phyloP scores from a whole-genome alignment of 1,284 basidiomycete genomes.

The Rhodotorula sp. region DNA sequence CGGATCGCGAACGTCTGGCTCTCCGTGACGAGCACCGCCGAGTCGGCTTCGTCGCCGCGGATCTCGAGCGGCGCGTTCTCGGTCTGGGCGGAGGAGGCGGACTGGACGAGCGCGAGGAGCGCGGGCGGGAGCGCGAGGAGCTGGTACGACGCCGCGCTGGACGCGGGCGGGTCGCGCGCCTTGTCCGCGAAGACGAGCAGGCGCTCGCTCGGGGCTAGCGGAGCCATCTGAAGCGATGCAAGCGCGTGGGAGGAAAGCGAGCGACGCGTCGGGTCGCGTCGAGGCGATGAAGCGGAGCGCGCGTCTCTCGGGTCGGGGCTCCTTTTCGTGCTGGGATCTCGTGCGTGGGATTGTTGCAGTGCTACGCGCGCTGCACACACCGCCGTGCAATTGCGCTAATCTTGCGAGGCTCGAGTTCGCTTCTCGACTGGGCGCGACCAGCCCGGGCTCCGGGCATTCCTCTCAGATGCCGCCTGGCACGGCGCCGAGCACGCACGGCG shows the following conservation, averaged over 20 bases:
- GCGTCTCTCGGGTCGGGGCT: too few relatives aligned
- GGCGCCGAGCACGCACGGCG: too few relatives aligned
- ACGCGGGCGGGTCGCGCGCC: background rate
- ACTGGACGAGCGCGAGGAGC: slow-evolving; percentile 15
- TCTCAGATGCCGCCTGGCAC: too few relatives aligned
- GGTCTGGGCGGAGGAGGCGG: background rate
- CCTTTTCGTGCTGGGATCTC: too few relatives aligned
- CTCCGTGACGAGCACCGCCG: slow-evolving; percentile 81
- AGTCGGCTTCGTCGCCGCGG: slow-evolving; percentile 76
- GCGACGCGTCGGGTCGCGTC: background rate
- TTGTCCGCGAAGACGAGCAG: slow-evolving; percentile 11
- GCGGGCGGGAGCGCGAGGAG: slow-evolving; percentile 32
- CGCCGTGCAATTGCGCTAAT: too few relatives aligned
- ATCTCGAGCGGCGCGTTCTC: slow-evolving; percentile 53
- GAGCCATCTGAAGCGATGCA: background rate
- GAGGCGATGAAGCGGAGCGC: background rate
- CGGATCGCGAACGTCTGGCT: slow-evolving; percentile 77
- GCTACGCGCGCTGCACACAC: too few relatives aligned
- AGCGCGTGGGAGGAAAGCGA: background rate
- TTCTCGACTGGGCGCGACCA: too few relatives aligned
- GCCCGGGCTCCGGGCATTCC: too few relatives aligned
- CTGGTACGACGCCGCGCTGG: slow-evolving; percentile 3
- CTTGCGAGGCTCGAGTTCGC: too few relatives aligned
- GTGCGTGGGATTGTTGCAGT: too few relatives aligned
- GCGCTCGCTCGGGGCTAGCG: background rate